These are phyloP conservation scores for Globisporangium mamillatum DNA, from an alignment of 352 stramenopile genomes.

Conservation along the genomic window DNA sequence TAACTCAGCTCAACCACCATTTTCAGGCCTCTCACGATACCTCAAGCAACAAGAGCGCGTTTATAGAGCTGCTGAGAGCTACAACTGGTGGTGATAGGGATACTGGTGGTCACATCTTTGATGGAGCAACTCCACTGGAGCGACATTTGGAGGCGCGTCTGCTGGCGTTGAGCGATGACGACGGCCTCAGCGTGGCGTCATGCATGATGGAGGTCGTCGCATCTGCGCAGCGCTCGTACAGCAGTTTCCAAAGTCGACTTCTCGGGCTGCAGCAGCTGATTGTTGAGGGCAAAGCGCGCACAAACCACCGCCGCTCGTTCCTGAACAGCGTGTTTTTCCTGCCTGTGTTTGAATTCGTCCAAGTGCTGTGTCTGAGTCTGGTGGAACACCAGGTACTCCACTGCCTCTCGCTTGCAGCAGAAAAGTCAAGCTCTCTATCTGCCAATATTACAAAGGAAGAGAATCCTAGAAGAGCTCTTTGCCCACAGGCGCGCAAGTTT, in stretches of 20 bases:
- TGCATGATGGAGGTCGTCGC: constrained; percentile 61
- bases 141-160: constrained; percentile 14
- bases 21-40: background rate
- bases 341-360: constrained; percentile 41
- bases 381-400: constrained; percentile 55
- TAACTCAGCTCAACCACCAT: background rate
- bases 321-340: constrained; percentile 50
- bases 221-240: constrained; percentile 38
- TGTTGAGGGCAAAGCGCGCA: constrained; percentile 35
- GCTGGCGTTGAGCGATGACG: constrained; percentile 45
- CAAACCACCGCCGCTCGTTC: constrained; percentile 61
- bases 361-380: constrained; percentile 35
- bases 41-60: background rate
- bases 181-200: constrained; percentile 55
- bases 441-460: background rate
- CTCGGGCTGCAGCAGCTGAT: constrained; percentile 34
- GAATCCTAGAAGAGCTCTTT: constrained; percentile 1
- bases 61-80: background rate
- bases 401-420: background rate
- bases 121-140: background rate
- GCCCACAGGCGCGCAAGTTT: constrained; percentile 21
- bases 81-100: background rate
- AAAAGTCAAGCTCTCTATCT: background rate
- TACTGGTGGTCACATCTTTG: background rate
- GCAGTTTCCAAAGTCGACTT: constrained; percentile 33